Conservation (phyloP, 352 stramenopile genomes). For the Globisporangium uncinulatum region DNA sequence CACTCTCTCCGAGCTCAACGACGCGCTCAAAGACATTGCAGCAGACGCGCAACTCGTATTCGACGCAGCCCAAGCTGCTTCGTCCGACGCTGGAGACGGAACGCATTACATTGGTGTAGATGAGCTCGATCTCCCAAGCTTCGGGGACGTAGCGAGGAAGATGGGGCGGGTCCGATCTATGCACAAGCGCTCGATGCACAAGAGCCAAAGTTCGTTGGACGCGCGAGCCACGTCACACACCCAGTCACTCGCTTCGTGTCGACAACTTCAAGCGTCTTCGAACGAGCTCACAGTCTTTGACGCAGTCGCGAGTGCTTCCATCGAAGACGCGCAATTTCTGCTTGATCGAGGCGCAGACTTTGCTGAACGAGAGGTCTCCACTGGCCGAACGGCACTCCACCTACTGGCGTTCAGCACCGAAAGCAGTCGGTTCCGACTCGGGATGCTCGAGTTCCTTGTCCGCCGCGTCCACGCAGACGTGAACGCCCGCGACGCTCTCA, state of each 20-base stretch:
- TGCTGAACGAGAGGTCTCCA: conserved; percentile 27
- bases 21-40: conserved; percentile 29
- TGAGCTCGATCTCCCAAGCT: conserved; percentile 44
- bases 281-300: conserved; percentile 39
- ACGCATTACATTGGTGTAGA: conserved; percentile 36
- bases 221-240: not conserved
- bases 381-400: conserved; percentile 44
- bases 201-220: not conserved
- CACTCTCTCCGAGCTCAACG: conserved; percentile 17
- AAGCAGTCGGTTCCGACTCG: conserved; percentile 29
- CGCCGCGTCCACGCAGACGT: conserved; percentile 26
- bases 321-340: conserved; percentile 54
- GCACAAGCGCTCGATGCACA: conserved; percentile 30
- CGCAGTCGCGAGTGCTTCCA: conserved; percentile 41
- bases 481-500: conserved; percentile 31
- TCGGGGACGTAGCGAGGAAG: conserved; percentile 29
- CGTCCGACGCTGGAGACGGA: conserved; percentile 8
- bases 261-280: not conserved
- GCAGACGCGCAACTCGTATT: conserved; percentile 30
- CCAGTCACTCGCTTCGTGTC: not conserved
- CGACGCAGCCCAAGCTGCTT: conserved; percentile 6
- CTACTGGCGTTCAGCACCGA: conserved; percentile 53
- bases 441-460: conserved; percentile 55
- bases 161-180: conserved; percentile 44
- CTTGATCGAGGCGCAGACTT: conserved; percentile 37